These are phyloP conservation scores for Collybia mongolica DNA, from an alignment of 768 basidiomycete genomes.

Conservation along the genomic window DNA sequence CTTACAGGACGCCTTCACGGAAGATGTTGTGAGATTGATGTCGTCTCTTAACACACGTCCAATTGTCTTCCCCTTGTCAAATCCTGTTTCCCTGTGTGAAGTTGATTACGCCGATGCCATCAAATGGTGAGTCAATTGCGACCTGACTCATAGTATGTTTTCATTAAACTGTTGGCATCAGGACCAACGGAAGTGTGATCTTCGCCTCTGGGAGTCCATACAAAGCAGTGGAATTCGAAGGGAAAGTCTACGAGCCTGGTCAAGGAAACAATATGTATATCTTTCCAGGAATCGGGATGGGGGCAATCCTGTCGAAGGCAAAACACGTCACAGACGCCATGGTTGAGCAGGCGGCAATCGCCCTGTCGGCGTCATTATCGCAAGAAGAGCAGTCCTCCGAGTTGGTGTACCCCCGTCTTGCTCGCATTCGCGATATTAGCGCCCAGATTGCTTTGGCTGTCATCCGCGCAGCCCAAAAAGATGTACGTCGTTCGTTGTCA, in stretches of 20 bases:
- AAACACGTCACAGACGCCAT: conserved; percentile 63
- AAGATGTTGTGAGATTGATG: conserved; percentile 64
- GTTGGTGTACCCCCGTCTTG: conserved; percentile 68
- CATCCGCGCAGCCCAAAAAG: conserved; percentile 61
- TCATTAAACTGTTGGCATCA: conserved; percentile 14
- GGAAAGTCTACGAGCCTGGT: conserved; percentile 55
- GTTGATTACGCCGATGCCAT: conserved; percentile 61
- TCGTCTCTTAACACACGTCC: conserved; percentile 61
- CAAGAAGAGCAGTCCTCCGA: conserved; percentile 51
- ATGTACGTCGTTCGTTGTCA: conserved; percentile 34
- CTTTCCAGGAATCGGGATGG: conserved; percentile 62
- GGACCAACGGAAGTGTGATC: conserved; percentile 65
- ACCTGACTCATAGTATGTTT: not conserved
- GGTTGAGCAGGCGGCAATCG: conserved; percentile 66
- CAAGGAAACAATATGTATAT: conserved; percentile 86
- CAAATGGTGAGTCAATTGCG: conserved; percentile 38
- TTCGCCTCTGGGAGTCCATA: conserved; percentile 79
- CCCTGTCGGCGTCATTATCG: conserved; percentile 56
- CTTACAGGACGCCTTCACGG: conserved; percentile 56
- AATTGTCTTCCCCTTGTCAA: conserved; percentile 83
- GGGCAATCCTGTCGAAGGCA: conserved; percentile 57
- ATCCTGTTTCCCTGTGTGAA: conserved; percentile 64
- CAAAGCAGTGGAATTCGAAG: conserved; percentile 45
- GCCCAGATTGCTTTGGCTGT: conserved; percentile 61
- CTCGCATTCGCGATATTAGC: conserved; percentile 65